Conservation (phyloP, 345 rosid genomes). For the Lepidium aucheri region DNA sequence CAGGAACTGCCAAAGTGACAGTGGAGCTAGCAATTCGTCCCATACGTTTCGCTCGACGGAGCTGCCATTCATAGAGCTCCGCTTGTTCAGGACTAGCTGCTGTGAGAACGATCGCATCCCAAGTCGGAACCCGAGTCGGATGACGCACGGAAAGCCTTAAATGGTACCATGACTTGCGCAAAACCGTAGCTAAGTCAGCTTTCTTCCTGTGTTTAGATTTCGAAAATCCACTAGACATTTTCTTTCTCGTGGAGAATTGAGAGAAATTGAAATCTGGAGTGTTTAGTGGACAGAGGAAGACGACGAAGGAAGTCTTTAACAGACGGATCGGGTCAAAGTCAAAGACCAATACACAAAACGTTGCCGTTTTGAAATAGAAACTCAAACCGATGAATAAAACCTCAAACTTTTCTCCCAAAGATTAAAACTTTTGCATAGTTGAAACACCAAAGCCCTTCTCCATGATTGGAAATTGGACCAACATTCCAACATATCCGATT, state of each 20-base stretch:
- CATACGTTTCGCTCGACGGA: constrained; percentile 65
- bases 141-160: constrained; percentile 80
- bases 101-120: constrained; percentile 94
- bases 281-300: constrained; percentile 16
- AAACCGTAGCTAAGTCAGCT: constrained; percentile 49
- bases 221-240: constrained; percentile 8
- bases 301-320: constrained; percentile 10
- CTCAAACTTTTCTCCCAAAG: background rate
- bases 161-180: constrained; percentile 94
- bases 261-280: constrained; percentile 7
- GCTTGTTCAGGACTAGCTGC: constrained; percentile 99
- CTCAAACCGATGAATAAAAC: background rate
- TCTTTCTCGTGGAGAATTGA: background rate
- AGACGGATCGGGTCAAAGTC: constrained; percentile 11
- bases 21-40: constrained; percentile 81
- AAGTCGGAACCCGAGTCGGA: constrained; percentile 80
- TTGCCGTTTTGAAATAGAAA: background rate
- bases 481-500: background rate
- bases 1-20: constrained; percentile 81
- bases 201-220: constrained; percentile 43
- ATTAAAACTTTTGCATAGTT: background rate
- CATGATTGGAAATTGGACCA: background rate
- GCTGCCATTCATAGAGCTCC: constrained; percentile 87
- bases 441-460: too few species aligned
- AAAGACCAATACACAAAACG: background rate